These are phyloP conservation scores for Nephelium lappaceum DNA, from an alignment of 345 rosid species.

Conservation along the genomic window DNA sequence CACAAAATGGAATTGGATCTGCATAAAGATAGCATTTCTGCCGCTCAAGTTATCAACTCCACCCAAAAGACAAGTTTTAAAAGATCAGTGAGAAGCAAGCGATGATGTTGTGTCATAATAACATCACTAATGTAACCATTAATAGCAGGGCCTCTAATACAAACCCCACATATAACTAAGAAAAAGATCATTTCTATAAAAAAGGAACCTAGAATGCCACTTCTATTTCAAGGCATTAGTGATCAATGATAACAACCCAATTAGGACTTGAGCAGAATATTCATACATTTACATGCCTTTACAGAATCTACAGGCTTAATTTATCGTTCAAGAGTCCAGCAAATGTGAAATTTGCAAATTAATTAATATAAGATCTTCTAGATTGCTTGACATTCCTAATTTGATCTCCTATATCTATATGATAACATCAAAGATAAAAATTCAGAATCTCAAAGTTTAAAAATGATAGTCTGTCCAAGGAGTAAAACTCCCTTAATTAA, in stretches of 20 bases:
- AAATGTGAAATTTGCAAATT: not conserved
- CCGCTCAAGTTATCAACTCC: not conserved
- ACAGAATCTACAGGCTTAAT: not conserved
- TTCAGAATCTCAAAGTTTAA: not conserved
- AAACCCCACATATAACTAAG: conserved; percentile 3
- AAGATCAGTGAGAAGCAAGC: not conserved
- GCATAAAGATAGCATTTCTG: not conserved
- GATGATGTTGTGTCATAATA: not conserved
- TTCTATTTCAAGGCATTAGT: not conserved
- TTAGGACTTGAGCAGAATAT: not conserved
- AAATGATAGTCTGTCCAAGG: no score
- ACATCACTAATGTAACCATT: not conserved
- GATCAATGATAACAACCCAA: not conserved
- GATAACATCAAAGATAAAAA: not conserved
- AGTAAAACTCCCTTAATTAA: no score
- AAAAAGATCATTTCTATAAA: not conserved
- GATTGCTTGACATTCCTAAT: not conserved
- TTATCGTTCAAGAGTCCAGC: not conserved
- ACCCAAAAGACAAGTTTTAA: not conserved
- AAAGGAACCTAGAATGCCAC: not conserved
- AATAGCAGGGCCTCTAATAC: not conserved
- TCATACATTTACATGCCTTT: not conserved
- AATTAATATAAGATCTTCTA: not conserved
- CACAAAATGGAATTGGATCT: conserved; percentile 1
- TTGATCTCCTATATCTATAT: not conserved